Evolutionary conservation across 176 grass and related monocot genomes (phyloP).

Genomic region (Ampelocalamus luodianensis): DNA sequence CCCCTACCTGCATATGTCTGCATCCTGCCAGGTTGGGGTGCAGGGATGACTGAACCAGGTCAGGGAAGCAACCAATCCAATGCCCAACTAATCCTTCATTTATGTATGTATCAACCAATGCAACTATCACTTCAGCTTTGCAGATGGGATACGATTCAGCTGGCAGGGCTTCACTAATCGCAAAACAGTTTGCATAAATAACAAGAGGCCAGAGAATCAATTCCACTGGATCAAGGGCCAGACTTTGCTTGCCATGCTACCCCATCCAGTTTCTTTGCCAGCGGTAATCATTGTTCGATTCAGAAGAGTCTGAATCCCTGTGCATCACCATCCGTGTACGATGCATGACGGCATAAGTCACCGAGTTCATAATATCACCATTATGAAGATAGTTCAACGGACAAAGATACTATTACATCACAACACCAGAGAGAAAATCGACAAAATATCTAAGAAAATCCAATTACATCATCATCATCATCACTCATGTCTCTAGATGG

Average conservation of each 20-base stretch:
- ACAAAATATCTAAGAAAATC: conserved; percentile 1
- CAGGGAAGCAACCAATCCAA: conserved; percentile 34
- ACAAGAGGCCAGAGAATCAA: conserved; percentile 46
- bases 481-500: conserved; percentile 44
- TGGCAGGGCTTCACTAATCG: conserved; percentile 27
- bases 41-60: conserved; percentile 22
- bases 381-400: conserved; percentile 36
- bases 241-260: not conserved
- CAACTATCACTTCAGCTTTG: not conserved
- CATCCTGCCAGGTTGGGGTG: conserved; percentile 37
- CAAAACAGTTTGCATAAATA: conserved; percentile 45
- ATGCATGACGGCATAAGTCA: not conserved
- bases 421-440: not conserved
- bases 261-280: conserved; percentile 4
- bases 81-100: conserved; percentile 38
- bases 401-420: conserved; percentile 34
- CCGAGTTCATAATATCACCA: conserved; percentile 36
- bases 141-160: conserved; percentile 25
- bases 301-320: conserved; percentile 21
- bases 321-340: conserved; percentile 1
- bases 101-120: conserved; percentile 12
- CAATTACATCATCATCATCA: conserved; percentile 24
- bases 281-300: conserved; percentile 39
- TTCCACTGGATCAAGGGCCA: conserved; percentile 38
- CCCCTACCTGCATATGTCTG: not conserved